phyloP scores from a whole-genome alignment of 2,329 filamentous ascomycete species.

The Cordyceps cicadae region DNA sequence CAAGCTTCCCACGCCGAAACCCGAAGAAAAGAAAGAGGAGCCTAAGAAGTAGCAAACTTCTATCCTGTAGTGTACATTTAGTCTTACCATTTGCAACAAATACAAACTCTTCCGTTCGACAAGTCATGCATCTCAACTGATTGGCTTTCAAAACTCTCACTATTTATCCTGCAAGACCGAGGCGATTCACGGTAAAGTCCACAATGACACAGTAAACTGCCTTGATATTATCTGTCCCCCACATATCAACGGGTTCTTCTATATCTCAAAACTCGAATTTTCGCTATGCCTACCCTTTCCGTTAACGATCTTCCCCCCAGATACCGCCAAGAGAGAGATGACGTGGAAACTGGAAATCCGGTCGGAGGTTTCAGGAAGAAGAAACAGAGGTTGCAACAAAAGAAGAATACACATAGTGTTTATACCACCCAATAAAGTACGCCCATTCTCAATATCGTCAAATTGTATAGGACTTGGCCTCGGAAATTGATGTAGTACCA shows the following conservation, averaged over 20 bases:
- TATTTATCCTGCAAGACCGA: no score
- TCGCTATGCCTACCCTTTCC: constrained; percentile 4
- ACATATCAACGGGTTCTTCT: not conserved
- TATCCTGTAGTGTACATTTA: constrained; percentile 25
- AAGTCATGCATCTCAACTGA: not conserved
- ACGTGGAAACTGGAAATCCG: not conserved
- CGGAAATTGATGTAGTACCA: not conserved
- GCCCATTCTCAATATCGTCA: not conserved
- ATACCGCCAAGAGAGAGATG: not conserved
- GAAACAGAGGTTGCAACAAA: not conserved
- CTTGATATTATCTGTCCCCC: not conserved
- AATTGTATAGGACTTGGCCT: not conserved
- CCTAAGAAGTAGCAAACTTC: constrained; percentile 68
- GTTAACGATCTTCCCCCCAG: not conserved
- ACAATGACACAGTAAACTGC: no score
- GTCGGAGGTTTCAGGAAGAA: not conserved
- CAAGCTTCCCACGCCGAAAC: constrained; percentile 91
- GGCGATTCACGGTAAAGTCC: no score
- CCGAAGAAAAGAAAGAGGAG: constrained; percentile 84
- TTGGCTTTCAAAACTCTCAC: no score
- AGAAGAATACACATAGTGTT: not conserved
- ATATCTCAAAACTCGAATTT: constrained; percentile 7
- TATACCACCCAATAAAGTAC: not conserved
- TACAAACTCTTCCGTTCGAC: not conserved
- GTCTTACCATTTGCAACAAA: not conserved